Base-by-base conservation (phyloP, 805 yeast species). In the Starmerella tilneyi region DNA sequence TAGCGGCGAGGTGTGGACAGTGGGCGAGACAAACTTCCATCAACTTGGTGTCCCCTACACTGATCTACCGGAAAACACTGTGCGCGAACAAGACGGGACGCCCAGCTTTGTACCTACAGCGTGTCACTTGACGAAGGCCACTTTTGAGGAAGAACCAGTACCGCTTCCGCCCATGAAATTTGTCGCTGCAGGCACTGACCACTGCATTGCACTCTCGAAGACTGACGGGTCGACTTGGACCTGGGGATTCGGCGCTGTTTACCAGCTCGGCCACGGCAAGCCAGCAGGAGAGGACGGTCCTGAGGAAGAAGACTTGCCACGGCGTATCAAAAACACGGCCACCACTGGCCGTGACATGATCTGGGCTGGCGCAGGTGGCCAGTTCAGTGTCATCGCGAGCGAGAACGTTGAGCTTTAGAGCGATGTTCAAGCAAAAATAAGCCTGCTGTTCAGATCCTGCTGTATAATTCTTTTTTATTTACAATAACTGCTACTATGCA, bases 201-300 rank as follows among this genome's bases (percentile, higher is more conserved):
- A 92, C 61, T 81, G 94, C 2, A 66, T 92, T 45, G 96, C 95
- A 1, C 72, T 88, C 5, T 76, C 94, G 3, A 56, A 46, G 30
- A 74, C 70, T 19, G 85, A 84, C 56, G 98, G 99, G 12, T 67
- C 83, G 42, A 83, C 78, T 1, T 92, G 78, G 67, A 76, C 96
- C 1, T 92, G 99, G 99, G 99, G 99, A 1, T 92, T 88, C 61
- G 96, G 94, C 36, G 97, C 89, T 54, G 88, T 96, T 1, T 92
- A 85, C 64, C 98, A 94, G 16, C 79, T 89, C 26, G 99, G 99
- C 11, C 78, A 86, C 48, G 98, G 98, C 7, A 61, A 61, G 41
- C 88, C 86, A 16, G 69, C 71, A 5, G 79, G 83, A 29, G 96
- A 84, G 38, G 97, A 89, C 61, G 81, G 83, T 29, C 94, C 81